phyloP scores from a whole-genome alignment of 257 asterid species.

The Thymus mandschuricus region DNA sequence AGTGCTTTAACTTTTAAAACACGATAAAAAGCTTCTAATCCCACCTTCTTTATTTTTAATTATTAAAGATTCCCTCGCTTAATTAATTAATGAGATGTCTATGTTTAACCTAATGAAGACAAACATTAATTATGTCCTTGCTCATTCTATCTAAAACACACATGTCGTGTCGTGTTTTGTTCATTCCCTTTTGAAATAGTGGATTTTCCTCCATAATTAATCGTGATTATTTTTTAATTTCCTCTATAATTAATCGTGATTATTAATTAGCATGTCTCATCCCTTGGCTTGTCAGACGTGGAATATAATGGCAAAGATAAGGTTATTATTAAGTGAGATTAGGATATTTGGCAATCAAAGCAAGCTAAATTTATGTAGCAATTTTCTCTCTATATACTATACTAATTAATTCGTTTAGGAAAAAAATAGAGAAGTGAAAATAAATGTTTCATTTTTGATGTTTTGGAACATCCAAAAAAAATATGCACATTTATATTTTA shows the following conservation, averaged over 20 bases:
- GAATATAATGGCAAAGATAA: constrained; percentile 15
- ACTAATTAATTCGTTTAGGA: too few relatives aligned
- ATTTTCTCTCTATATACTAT: too few relatives aligned
- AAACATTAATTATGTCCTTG: constrained; percentile 21
- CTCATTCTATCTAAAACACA: background rate
- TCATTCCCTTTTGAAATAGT: background rate
- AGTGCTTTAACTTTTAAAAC: constrained; percentile 17
- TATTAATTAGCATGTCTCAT: too few relatives aligned
- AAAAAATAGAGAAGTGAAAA: too few relatives aligned
- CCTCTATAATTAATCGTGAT: too few relatives aligned
- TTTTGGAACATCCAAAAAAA: too few relatives aligned
- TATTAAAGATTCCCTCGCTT: constrained; percentile 28
- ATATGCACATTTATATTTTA: too few relatives aligned
- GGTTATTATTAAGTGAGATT: constrained; percentile 12
- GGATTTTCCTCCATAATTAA: constrained; percentile 20
- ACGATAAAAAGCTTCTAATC: constrained; percentile 22
- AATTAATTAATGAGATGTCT: background rate
- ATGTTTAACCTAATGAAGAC: constrained; percentile 27
- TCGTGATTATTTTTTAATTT: too few relatives aligned
- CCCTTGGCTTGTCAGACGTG: constrained; percentile 10
- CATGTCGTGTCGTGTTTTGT: constrained; percentile 25
- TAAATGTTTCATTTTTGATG: too few relatives aligned
- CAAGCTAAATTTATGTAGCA: background rate
- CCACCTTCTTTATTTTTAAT: background rate
- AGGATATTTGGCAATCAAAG: constrained; percentile 12